Base-by-base conservation (phyloP, 2,329 filamentous ascomycete genomes). In the Calonectria crousiana region DNA sequence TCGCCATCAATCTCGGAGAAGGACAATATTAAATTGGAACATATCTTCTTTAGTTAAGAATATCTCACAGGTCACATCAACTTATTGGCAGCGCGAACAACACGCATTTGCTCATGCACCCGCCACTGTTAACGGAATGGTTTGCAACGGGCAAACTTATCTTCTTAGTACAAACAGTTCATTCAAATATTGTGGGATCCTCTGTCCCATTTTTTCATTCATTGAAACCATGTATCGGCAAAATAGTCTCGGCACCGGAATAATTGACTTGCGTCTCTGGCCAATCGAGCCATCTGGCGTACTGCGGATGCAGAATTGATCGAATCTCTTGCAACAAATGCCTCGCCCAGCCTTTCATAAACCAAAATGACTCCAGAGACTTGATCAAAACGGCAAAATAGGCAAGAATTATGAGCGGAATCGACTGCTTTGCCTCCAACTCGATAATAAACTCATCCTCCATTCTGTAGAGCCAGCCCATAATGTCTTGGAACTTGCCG, bases 391-490 rank as follows among this genome's bases (percentile, higher is more conserved):
- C 67, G 0, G 53, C 53, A 14, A 62, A 69, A 23, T 69, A 52
- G n/a, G 67, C 67, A 11, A 70, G 67, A 11, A 64, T 14, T 11
- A 70, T 41, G 16, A 70, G 56, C 10, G 67, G 67, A 3, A 70
- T 34, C 20, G 67, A 32, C 8, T 52, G 18, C 20, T 32, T 47
- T 14, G 32, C 56, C 16, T 70, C 44, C 10, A 64, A 26, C 18
- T 70, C 53, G 10, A 28, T 20, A 10, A 53, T 41, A 3, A 64
- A 70, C 20, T 53, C 32, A 2, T 38, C 32, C 2, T 53, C 44
- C 56, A 70, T 52, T n/a, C 67, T 44, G 26, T 70, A 70, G 30
- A 65, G 47, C 58, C 58, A 70, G 4, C 68, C 68, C 58, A 70
- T 70, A 10, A 65, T 53, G 18, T 65, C 49, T 8, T 34, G 28